These are phyloP conservation scores for Drechslerella dactyloides DNA, from an alignment of 2,329 filamentous ascomycete genomes.

Conservation along the genomic window DNA sequence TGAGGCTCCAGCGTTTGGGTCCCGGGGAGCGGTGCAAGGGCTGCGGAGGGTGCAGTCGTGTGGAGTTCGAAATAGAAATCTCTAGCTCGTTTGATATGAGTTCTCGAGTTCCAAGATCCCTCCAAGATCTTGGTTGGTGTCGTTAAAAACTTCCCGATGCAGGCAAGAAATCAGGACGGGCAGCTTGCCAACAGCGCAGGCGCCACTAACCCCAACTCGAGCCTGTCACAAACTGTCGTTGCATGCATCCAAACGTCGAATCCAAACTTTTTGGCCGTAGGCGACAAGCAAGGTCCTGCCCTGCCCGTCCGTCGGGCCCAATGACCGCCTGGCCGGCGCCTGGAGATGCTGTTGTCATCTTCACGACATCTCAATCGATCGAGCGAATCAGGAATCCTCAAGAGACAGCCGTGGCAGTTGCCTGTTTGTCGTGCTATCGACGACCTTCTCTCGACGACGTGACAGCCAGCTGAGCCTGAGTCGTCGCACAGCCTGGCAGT, in stretches of 20 bases:
- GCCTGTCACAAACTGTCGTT: background rate
- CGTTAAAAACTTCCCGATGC: constrained; percentile 26
- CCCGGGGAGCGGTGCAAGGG: background rate
- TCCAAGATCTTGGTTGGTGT: background rate
- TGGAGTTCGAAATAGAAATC: constrained; percentile 28
- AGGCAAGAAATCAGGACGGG: constrained; percentile 4
- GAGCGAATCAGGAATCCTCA: background rate
- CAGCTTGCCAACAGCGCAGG: constrained; percentile 8
- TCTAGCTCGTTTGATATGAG: background rate
- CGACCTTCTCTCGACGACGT: background rate
- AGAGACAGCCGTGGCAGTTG: too few species aligned
- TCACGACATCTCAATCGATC: background rate
- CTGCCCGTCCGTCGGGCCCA: background rate
- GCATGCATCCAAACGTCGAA: background rate
- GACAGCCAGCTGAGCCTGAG: background rate
- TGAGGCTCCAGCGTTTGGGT: too few species aligned
- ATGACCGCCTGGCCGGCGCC: background rate
- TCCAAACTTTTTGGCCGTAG: background rate
- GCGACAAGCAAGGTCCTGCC: background rate
- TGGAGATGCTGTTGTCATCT: background rate
- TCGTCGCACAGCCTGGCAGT: background rate
- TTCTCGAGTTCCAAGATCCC: constrained; percentile 11
- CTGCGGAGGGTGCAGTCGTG: background rate
- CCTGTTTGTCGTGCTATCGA: constrained; percentile 2
- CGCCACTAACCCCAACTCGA: background rate